Evolutionary conservation across 2,329 filamentous ascomycete genomes (phyloP).

Genomic region (Colletotrichum nymphaeae): DNA sequence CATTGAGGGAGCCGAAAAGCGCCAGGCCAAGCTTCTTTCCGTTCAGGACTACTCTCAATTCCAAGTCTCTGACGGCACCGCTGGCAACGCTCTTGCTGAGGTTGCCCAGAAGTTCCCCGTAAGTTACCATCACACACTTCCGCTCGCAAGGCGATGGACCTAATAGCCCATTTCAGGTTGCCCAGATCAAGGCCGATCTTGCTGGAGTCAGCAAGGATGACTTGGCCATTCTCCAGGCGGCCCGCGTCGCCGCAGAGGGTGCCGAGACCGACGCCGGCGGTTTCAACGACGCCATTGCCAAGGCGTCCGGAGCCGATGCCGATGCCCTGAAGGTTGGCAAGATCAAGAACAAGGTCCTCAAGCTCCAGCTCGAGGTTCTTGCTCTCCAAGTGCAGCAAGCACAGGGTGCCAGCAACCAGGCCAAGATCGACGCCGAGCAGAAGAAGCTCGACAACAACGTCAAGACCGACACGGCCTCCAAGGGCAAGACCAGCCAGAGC

Average conservation of each 20-base stretch:
- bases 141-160: background rate
- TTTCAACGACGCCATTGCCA: conserved; percentile 65
- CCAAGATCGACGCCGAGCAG: conserved; percentile 57
- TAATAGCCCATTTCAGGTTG: conserved; percentile 5
- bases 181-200: conserved; percentile 48
- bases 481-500: conserved; percentile 48
- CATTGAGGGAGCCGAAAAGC: conserved; percentile 39
- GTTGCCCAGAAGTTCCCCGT: conserved; percentile 66
- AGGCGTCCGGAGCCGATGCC: conserved; percentile 53
- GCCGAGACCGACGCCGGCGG: conserved; percentile 59
- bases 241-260: conserved; percentile 60
- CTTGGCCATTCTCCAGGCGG: conserved; percentile 61
- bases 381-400: conserved; percentile 63
- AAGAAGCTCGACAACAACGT: conserved; percentile 67
- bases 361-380: conserved; percentile 64
- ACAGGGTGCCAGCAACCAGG: conserved; percentile 56
- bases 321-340: conserved; percentile 64
- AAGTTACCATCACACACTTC: conserved; percentile 30
- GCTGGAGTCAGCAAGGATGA: conserved; percentile 59
- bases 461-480: conserved; percentile 46
- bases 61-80: conserved; percentile 61
- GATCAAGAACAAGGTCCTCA: conserved; percentile 71
- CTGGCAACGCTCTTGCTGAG: conserved; percentile 64
- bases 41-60: conserved; percentile 42
- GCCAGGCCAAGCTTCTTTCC: conserved; percentile 32